Percentiles rank a stretch among this genome's conserved stretches.
These are phyloP conservation scores for Gaultheria prostrata DNA, from an alignment of 148 eudicot genomes.

Conservation along the genomic window DNA sequence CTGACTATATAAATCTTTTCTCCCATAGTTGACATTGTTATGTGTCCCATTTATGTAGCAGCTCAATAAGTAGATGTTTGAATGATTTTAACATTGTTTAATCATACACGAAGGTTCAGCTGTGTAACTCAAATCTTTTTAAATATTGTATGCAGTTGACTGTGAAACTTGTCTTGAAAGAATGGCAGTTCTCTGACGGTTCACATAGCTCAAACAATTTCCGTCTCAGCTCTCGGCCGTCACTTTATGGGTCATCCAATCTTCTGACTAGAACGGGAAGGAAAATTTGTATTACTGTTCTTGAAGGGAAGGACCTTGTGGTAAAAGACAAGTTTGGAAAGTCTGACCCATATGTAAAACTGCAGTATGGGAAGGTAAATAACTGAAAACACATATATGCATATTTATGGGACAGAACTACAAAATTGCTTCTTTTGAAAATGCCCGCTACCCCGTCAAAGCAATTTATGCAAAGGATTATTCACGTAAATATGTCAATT, in stretches of 20 bases:
- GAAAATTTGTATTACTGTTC: constrained; percentile 65
- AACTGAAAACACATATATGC: neutral
- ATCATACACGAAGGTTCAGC: neutral
- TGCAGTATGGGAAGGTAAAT: constrained; percentile 94
- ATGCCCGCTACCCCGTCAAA: neutral
- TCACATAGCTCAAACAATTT: constrained; percentile 45
- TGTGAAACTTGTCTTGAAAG: constrained; percentile 74
- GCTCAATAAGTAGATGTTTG: neutral
- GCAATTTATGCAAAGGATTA: neutral
- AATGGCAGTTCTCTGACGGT: constrained; percentile 95
- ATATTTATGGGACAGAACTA: neutral
- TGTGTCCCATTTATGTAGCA: neutral
- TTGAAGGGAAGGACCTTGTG: constrained; percentile 70
- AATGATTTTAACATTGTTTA: neutral
- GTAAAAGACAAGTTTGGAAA: constrained; percentile 70
- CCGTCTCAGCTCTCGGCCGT: constrained; percentile 44
- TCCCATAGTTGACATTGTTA: neutral
- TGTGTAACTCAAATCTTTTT: constrained; percentile 11
- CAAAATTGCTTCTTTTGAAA: neutral
- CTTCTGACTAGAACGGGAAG: constrained; percentile 63
- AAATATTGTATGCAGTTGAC: constrained; percentile 53
- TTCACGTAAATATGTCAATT: neutral
- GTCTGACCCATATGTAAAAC: constrained; percentile 70
- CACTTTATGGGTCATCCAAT: constrained; percentile 49
- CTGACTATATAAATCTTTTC: neutral